Evolutionary conservation across 768 basidiomycete species (phyloP).

Genomic region (Mycena rosella): DNA sequence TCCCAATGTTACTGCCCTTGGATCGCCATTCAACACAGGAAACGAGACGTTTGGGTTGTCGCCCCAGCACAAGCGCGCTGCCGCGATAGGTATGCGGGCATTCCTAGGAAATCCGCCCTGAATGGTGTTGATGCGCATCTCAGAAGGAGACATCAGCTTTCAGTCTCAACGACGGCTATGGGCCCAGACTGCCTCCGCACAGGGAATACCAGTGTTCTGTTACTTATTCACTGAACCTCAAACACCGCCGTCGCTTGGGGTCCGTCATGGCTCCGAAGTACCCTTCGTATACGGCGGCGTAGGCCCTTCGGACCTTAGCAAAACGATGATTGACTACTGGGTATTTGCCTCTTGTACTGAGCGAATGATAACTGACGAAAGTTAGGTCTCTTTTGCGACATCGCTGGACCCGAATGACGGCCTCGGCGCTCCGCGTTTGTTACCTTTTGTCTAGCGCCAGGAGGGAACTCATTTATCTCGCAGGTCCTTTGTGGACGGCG

Average conservation of each 20-base stretch:
- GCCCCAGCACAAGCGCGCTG: conserved; percentile 46
- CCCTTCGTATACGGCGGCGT: conserved; percentile 50
- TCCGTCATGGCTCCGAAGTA: conserved; percentile 51
- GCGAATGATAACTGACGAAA: background rate
- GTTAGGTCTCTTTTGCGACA: conserved; percentile 49
- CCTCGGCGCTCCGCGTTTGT: conserved; percentile 46
- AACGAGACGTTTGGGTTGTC: conserved; percentile 57
- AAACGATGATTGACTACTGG: conserved; percentile 58
- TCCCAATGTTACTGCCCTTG: conserved; percentile 52
- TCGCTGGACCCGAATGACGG: conserved; percentile 56
- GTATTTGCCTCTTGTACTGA: conserved; percentile 26
- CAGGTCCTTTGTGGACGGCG: conserved; percentile 10
- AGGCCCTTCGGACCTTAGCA: conserved; percentile 43
- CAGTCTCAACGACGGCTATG: conserved; percentile 53
- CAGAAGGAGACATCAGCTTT: conserved; percentile 56
- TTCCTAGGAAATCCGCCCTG: background rate
- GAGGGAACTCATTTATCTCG: background rate
- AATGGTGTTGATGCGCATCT: background rate
- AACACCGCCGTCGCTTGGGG: conserved; percentile 44
- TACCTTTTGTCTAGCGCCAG: background rate
- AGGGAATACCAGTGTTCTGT: conserved; percentile 54
- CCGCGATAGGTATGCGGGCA: conserved; percentile 44
- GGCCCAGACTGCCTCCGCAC: conserved; percentile 53
- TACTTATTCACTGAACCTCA: conserved; percentile 60
- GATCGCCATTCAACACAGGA: conserved; percentile 57